Base-by-base conservation (phyloP, 495 filamentous ascomycete species). In the Aspergillus steynii region DNA sequence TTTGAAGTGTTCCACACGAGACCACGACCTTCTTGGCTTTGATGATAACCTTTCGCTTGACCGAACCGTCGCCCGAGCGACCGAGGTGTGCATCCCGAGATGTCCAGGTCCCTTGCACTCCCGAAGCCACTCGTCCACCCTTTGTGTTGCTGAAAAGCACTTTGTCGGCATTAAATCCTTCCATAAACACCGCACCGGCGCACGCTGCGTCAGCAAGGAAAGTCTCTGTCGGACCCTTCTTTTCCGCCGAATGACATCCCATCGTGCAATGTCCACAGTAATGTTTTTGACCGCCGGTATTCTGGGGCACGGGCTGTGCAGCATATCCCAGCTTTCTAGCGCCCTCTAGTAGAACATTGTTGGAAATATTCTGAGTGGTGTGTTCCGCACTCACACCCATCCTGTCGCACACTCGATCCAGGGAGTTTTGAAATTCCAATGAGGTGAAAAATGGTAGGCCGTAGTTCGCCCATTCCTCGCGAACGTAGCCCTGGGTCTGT, bases 11-110 rank as follows among this genome's bases (percentile, higher is more conserved):
- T 6, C 93, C 93, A 47, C 81, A 81, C 2, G 90, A 88, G 10
- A 96, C 73, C 27, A 97, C 83, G 0, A 97, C 91, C 64, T 87
- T 89, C 78, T 92, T 93, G 0, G 93, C 92, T 64, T 84, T 90
- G 53, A 96, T 82, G 47, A 85, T 78, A 15, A 96, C 79, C 63
- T 86, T 75, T 20, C 88, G 80, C 48, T 73, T 76, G 1, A 71
- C 79, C 0, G 74, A 77, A 26, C 75, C 74, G 10, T 74, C 67
- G 0, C 82, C 83, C 26, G 80, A 76, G 3, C 86, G 71, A 3
- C 82, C 82, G 10, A 86, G 83, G 34, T 85, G 76, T 29, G 77
- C 76, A 64, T 91, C 89, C 52, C 90, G 81, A 25, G 89, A 87
- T 2, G 80, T 86, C 92, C 92, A 96, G 15, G 72, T 79, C 2